phyloP scores from a whole-genome alignment of 208 protist species.

The Crithidia thermophila region DNA sequence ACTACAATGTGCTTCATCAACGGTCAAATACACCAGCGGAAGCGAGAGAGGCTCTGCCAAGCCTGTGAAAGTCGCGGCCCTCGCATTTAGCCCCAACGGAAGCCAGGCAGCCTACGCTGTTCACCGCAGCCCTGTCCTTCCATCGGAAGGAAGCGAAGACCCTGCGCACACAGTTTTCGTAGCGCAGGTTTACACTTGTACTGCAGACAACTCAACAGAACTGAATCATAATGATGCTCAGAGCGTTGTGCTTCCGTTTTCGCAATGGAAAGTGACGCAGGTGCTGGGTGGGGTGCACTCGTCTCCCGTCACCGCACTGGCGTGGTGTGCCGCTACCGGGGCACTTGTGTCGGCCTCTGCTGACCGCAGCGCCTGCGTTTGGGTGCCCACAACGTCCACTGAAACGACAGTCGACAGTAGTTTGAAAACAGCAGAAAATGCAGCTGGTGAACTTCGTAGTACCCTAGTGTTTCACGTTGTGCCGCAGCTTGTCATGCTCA shows the following conservation, averaged over 20 bases:
- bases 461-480: constrained; percentile 6
- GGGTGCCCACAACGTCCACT: neutral
- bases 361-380: constrained; percentile 26
- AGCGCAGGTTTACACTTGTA: neutral
- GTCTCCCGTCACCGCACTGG: constrained; percentile 20
- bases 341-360: constrained; percentile 21
- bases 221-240: too few relatives aligned
- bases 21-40: neutral
- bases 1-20: constrained; percentile 3
- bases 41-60: neutral
- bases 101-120: constrained; percentile 23
- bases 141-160: constrained; percentile 1
- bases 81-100: constrained; percentile 16
- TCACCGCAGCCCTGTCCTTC: constrained; percentile 2
- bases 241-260: neutral
- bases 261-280: constrained; percentile 14
- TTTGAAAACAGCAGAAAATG: too few relatives aligned
- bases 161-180: constrained; percentile 15
- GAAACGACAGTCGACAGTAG: neutral
- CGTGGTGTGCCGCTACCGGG: constrained; percentile 17
- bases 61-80: constrained; percentile 6
- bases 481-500: constrained; percentile 43
- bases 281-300: constrained; percentile 13
- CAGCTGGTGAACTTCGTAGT: too few relatives aligned
- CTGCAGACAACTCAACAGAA: neutral